These are phyloP conservation scores for Gloeopeniophorella convolvens DNA, from an alignment of 768 basidiomycete genomes.

Conservation along the genomic window DNA sequence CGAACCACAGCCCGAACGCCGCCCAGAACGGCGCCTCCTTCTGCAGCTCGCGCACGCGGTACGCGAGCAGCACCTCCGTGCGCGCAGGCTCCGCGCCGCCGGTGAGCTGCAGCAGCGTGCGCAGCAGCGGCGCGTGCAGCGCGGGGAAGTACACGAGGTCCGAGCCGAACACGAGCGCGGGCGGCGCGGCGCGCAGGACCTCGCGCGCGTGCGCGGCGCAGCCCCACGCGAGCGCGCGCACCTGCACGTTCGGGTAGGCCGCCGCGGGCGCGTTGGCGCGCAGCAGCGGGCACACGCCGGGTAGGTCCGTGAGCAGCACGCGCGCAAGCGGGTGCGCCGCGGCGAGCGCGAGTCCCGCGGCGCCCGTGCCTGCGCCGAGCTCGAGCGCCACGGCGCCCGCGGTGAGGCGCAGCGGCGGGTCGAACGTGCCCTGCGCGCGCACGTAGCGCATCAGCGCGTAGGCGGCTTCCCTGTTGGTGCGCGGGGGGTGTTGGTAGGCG, in stretches of 20 bases:
- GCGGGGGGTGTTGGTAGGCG: neutral
- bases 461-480: slow-evolving; percentile 60
- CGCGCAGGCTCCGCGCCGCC: slow-evolving; percentile 12
- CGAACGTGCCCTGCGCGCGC: slow-evolving; percentile 32
- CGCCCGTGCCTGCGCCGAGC: slow-evolving; percentile 73
- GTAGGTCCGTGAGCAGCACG: slow-evolving; percentile 65
- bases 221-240: slow-evolving; percentile 72
- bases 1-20: slow-evolving; percentile 75
- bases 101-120: slow-evolving; percentile 67
- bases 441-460: slow-evolving; percentile 55
- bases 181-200: slow-evolving; percentile 56
- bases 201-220: slow-evolving; percentile 37
- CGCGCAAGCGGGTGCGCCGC: slow-evolving; percentile 20
- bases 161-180: slow-evolving; percentile 68
- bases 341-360: slow-evolving; percentile 42
- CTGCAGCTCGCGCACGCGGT: slow-evolving; percentile 64
- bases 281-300: slow-evolving; percentile 57
- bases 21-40: slow-evolving; percentile 77
- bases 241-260: slow-evolving; percentile 27
- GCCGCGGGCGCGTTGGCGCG: slow-evolving; percentile 31
- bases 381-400: slow-evolving; percentile 47
- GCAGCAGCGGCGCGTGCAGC: slow-evolving; percentile 68
- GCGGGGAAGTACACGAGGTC: slow-evolving; percentile 88
- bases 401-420: slow-evolving; percentile 44
- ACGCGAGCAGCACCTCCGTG: slow-evolving; percentile 59